These are phyloP conservation scores for Fusarium poae DNA, from an alignment of 2,329 filamentous ascomycete genomes.

Conservation along the genomic window DNA sequence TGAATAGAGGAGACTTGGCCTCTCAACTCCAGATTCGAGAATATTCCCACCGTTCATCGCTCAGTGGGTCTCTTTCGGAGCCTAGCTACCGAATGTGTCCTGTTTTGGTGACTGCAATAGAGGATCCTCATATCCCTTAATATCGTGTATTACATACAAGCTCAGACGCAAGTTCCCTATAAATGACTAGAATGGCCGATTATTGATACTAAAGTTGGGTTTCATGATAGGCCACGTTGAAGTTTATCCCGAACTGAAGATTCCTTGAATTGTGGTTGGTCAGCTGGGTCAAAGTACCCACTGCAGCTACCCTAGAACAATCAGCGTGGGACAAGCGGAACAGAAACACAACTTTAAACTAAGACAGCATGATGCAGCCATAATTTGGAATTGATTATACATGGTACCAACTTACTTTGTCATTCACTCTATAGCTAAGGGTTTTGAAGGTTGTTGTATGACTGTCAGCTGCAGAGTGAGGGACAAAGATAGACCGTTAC, in stretches of 20 bases:
- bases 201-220: neutral
- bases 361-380: neutral
- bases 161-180: neutral
- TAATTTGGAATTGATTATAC: neutral
- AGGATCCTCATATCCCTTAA: conserved; percentile 41
- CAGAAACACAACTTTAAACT: neutral
- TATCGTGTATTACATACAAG: conserved; percentile 22
- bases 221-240: conserved; percentile 22
- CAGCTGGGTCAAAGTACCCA: neutral
- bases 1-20: conserved; percentile 36
- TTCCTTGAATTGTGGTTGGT: conserved; percentile 13
- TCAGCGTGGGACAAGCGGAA: too few relatives aligned
- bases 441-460: neutral
- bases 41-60: conserved; percentile 43
- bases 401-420: neutral
- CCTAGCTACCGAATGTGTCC: conserved; percentile 41
- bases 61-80: conserved; percentile 40
- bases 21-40: conserved; percentile 51
- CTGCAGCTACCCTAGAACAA: conserved; percentile 7
- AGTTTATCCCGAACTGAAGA: conserved; percentile 17
- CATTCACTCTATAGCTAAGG: neutral
- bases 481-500: neutral
- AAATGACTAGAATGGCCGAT: neutral
- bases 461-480: neutral
- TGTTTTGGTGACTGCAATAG: conserved; percentile 26